phyloP scores from a whole-genome alignment of 1,284 basidiomycete genomes.

The Puccinia novopanici region DNA sequence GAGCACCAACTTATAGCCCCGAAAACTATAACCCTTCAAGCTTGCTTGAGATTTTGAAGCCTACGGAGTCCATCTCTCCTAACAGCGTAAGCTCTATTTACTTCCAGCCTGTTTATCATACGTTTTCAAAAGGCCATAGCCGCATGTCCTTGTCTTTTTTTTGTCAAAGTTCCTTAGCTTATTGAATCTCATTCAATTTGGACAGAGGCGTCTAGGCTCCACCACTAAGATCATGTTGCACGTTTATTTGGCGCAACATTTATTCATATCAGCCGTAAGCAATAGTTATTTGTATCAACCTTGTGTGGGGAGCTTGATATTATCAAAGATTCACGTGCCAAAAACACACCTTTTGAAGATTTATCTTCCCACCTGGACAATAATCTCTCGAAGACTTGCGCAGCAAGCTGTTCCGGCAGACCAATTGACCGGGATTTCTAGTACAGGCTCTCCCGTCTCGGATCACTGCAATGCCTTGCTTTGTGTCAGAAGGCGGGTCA shows the following conservation, averaged over 20 bases:
- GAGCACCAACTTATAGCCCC: background rate
- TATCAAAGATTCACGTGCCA: background rate
- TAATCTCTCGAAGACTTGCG: background rate
- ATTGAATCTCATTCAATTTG: no score
- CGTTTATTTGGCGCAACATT: background rate
- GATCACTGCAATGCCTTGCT: no score
- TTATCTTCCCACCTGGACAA: conserved; percentile 1
- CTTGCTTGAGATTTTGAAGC: background rate
- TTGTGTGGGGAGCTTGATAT: no score
- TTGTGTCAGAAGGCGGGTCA: background rate
- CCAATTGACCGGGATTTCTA: background rate
- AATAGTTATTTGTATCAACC: no score
- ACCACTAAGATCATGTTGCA: background rate
- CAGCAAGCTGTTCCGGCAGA: background rate
- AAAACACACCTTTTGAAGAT: background rate
- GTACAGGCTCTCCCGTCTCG: background rate
- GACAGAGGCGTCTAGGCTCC: background rate
- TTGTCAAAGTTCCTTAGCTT: no score
- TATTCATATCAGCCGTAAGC: background rate
- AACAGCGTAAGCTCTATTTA: background rate
- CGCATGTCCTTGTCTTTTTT: background rate
- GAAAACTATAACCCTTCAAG: background rate
- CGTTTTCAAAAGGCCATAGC: background rate
- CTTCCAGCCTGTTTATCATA: background rate
- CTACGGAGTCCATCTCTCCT: background rate